phyloP scores from a whole-genome alignment of 164 flowering plant genomes.

The Sextonia rubra region DNA sequence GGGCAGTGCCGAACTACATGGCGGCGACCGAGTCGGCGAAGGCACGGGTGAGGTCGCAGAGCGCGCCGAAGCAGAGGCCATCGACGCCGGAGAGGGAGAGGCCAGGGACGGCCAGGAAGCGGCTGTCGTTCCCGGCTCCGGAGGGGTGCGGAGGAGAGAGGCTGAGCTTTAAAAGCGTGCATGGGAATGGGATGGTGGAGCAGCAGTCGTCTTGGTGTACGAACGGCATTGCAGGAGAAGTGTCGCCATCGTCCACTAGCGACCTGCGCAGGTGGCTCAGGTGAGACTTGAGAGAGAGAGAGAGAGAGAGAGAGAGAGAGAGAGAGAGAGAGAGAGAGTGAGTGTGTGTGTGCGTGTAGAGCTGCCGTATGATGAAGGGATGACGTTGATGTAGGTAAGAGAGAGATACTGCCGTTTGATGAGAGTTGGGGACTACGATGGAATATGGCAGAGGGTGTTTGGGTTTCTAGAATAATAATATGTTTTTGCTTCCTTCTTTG shows the following conservation, averaged over 20 bases:
- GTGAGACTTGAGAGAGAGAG: constrained; percentile 15
- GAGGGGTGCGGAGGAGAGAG: constrained; percentile 26
- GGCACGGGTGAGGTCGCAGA: constrained; percentile 55
- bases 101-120: constrained; percentile 45
- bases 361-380: neutral
- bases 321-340: neutral
- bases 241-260: constrained; percentile 53
- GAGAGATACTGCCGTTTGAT: neutral
- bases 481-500: neutral
- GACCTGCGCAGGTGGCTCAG: constrained; percentile 63
- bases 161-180: constrained; percentile 43
- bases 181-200: constrained; percentile 27
- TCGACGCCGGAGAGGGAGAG: constrained; percentile 50
- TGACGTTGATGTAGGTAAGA: neutral
- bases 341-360: too few relatives aligned
- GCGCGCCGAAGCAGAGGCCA: constrained; percentile 22
- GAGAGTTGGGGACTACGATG: neutral
- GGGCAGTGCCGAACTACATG: constrained; percentile 70
- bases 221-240: constrained; percentile 45
- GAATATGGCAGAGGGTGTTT: too few relatives aligned
- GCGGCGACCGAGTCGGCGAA: constrained; percentile 86
- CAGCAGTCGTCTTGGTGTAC: constrained; percentile 43
- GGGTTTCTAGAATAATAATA: too few relatives aligned
- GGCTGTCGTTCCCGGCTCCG: constrained; percentile 58
- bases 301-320: neutral